Conservation (phyloP, 208 protist genomes). For the Herpetomonas muscarum region DNA sequence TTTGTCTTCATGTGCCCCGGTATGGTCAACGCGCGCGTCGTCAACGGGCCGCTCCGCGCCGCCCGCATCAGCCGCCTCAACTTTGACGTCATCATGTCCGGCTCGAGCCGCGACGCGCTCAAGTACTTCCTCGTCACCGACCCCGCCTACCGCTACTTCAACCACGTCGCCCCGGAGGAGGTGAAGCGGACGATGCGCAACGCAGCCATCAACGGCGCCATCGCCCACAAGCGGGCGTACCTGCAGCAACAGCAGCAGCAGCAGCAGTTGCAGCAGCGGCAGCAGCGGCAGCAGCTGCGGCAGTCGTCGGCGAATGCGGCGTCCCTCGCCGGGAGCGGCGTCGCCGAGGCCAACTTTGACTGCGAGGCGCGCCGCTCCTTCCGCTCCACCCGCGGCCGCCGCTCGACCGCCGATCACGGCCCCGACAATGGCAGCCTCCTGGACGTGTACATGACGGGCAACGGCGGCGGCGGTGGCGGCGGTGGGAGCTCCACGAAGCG, state of each 20-base stretch:
- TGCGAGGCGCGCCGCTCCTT: background rate
- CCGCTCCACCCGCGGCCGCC: background rate
- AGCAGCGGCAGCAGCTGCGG: background rate
- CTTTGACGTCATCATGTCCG: conserved; percentile 53
- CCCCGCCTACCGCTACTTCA: conserved; percentile 49
- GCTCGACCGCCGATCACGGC: background rate
- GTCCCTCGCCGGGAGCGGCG: background rate
- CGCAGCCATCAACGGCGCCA: conserved; percentile 18
- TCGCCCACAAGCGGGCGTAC: conserved; percentile 5
- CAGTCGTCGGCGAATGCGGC: background rate
- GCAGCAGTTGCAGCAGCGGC: background rate
- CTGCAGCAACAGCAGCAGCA: conserved; percentile 1
- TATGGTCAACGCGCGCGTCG: conserved; percentile 32
- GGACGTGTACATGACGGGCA: too few species aligned
- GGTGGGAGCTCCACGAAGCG: background rate
- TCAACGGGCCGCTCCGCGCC: conserved; percentile 38
- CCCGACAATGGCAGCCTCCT: too few species aligned
- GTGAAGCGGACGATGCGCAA: conserved; percentile 41
- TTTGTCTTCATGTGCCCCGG: conserved; percentile 51
- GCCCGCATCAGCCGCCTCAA: conserved; percentile 61
- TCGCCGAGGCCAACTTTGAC: background rate
- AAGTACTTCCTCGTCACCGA: conserved; percentile 43
- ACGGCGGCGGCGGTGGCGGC: background rate
- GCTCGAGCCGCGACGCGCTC: conserved; percentile 31
- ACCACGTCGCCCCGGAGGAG: conserved; percentile 33